phyloP scores from a whole-genome alignment of 495 filamentous ascomycete species.

The Saxophila tyrrhenica region DNA sequence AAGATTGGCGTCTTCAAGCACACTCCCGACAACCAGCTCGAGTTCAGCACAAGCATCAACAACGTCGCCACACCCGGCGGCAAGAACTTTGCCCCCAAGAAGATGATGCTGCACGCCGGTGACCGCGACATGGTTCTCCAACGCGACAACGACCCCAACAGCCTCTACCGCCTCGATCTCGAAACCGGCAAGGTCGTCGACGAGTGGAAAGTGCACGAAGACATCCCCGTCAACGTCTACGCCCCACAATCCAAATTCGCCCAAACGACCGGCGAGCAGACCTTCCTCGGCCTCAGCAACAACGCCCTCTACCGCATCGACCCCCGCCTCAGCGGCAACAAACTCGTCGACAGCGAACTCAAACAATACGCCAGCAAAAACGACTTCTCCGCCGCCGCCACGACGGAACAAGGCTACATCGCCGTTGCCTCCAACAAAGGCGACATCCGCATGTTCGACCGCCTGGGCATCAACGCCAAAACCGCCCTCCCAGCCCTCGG shows the following conservation, averaged over 20 bases:
- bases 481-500: conserved; percentile 92
- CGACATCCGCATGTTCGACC: conserved; percentile 93
- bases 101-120: conserved; percentile 94
- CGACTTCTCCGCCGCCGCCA: conserved; percentile 86
- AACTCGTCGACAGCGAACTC: conserved; percentile 81
- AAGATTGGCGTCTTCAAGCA: conserved; percentile 99
- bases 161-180: conserved; percentile 93
- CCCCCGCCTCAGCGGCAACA: conserved; percentile 78
- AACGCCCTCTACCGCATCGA: conserved; percentile 93
- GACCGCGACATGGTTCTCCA: conserved; percentile 91
- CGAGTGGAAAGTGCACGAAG: conserved; percentile 98
- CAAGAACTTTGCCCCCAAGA: conserved; percentile 83
- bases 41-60: conserved; percentile 96
- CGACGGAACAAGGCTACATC: conserved; percentile 90
- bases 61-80: conserved; percentile 86
- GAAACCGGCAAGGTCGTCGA: conserved; percentile 98
- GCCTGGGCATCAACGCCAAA: conserved; percentile 92
- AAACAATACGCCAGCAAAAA: conserved; percentile 97
- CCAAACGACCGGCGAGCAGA: conserved; percentile 91
- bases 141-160: conserved; percentile 72
- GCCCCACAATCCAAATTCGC: conserved; percentile 95
- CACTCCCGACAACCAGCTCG: conserved; percentile 77
- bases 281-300: conserved; percentile 81
- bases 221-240: conserved; percentile 84
- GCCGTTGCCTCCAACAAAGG: conserved; percentile 96